Percentiles rank a stretch among this genome's conserved stretches.
These are phyloP conservation scores for Capsella bursapastoris DNA, from an alignment of 345 rosid genomes.

Conservation along the genomic window DNA sequence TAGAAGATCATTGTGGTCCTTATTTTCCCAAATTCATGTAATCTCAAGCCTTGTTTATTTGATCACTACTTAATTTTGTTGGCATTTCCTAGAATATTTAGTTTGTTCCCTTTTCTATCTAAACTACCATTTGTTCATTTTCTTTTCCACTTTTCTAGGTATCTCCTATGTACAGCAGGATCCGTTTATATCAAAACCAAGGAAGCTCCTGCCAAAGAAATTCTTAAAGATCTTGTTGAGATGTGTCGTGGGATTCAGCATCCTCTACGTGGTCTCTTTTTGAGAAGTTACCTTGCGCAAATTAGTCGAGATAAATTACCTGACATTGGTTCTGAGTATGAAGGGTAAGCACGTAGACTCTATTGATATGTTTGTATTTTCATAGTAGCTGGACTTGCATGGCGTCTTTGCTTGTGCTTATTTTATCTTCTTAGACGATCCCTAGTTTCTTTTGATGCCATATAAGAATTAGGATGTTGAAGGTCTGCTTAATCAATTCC, in stretches of 20 bases:
- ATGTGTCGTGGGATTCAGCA: slow-evolving; percentile 99
- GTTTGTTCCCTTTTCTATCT: not conserved
- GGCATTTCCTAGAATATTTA: not conserved
- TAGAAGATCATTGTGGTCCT: slow-evolving; percentile 6
- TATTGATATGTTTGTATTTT: slow-evolving; percentile 9
- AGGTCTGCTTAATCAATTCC: not conserved
- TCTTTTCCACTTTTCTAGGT: slow-evolving; percentile 51
- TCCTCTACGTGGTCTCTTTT: slow-evolving; percentile 97
- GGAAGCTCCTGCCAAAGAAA: slow-evolving; percentile 98
- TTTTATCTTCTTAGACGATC: slow-evolving; percentile 7
- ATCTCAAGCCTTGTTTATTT: slow-evolving; percentile 13
- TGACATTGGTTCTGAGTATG: slow-evolving; percentile 92
- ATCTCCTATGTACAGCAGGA: slow-evolving; percentile 97
- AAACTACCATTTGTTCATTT: slow-evolving; percentile 10
- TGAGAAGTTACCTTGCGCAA: slow-evolving; percentile 98
- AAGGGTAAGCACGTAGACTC: slow-evolving; percentile 72
- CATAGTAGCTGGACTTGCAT: slow-evolving; percentile 7
- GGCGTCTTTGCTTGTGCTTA: not conserved
- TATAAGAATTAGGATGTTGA: slow-evolving; percentile 11
- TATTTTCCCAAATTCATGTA: not conserved
- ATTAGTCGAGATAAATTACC: slow-evolving; percentile 96
- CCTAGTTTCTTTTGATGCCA: slow-evolving; percentile 13
- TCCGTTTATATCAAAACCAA: slow-evolving; percentile 94
- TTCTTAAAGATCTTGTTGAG: slow-evolving; percentile 97
- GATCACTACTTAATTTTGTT: slow-evolving; percentile 1